Conservation (phyloP, 2,329 filamentous ascomycete genomes). For the Lizonia empirigonia region DNA sequence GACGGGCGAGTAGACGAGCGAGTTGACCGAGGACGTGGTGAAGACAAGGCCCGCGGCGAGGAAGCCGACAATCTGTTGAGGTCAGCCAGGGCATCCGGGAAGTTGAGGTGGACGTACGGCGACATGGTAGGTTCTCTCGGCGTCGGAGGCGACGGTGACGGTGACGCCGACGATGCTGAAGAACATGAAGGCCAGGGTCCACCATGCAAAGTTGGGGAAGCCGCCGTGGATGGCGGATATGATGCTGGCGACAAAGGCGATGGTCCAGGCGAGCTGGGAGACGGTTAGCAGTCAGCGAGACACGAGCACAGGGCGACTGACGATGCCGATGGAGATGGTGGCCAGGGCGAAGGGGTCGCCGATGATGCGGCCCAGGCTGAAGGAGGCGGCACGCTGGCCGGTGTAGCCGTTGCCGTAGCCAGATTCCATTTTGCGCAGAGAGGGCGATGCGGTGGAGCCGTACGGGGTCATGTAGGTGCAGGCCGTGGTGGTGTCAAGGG, state of each 20-base stretch:
- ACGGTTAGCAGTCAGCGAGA: constrained; percentile 25
- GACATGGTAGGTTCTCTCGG: constrained; percentile 86
- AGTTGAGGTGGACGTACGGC: constrained; percentile 60
- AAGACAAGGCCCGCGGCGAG: constrained; percentile 82
- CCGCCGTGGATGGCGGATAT: constrained; percentile 65
- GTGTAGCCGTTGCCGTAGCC: constrained; percentile 54
- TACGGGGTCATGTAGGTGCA: constrained; percentile 71
- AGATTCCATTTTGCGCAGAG: constrained; percentile 80
- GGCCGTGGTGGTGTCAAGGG: constrained; percentile 53
- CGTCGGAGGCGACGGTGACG: constrained; percentile 82
- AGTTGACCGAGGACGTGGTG: constrained; percentile 84
- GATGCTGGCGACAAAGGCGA: constrained; percentile 85
- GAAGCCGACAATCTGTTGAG: constrained; percentile 76
- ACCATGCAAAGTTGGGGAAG: constrained; percentile 92
- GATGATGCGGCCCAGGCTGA: constrained; percentile 86
- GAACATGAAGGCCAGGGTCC: constrained; percentile 83
- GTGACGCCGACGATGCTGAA: constrained; percentile 81
- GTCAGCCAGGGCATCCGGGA: constrained; percentile 21
- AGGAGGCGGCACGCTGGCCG: constrained; percentile 50
- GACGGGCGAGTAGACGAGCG: constrained; percentile 76
- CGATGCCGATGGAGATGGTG: constrained; percentile 87
- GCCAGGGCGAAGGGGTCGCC: constrained; percentile 96
- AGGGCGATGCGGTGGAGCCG: constrained; percentile 74
- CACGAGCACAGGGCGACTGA: constrained; percentile 58
- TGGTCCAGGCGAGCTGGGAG: constrained; percentile 89